Base-by-base conservation (phyloP, 345 rosid genomes). In the Psidium friedrichsthalianum region DNA sequence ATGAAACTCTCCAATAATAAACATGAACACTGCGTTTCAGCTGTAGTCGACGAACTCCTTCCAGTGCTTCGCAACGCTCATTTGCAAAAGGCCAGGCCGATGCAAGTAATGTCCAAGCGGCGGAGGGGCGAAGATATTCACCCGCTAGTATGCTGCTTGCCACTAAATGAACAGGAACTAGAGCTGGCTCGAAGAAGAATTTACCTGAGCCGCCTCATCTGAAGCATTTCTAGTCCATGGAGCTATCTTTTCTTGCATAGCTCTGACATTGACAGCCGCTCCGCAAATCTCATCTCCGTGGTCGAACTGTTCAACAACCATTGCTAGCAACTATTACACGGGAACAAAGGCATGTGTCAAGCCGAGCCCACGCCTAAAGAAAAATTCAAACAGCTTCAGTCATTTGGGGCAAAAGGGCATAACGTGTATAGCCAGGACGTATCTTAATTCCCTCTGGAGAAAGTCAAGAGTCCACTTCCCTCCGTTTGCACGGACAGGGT, bases 281-380 rank as follows among this genome's bases (percentile, higher is more conserved):
- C 99, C 99, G 40, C 99, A 96, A 59, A 95, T 94, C 86, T 95
- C 99, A 91, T 92, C 98, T 49, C 98, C 98, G 82, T 92, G 91
- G 76, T 93, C 96, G 82, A 96, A 96, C 89, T 96, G 98, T 86
- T 94, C 96, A 59, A 98, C 99, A 58, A 95, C 94, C 98, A 94
- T 90, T n/a, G 98, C 99, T 78, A 93, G 89, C 89, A 93, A 84
- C 96, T 92, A 83, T 64, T 24, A 89, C 10, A 9, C 22, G 20
- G 27, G 74, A 27, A 16, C 6, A 16, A 3, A 76, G 52, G 80
- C 86, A 85, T 29, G 56, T 8, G 42, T 27, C 22, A 8, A 61
- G 61, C 87, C 82, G 14, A 36, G 53, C 54, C 27, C 40, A 78
- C 18, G 18, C 53, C 36, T 14, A 11, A n/a, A 20, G 32, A 5